Evolutionary conservation across 768 basidiomycete species (phyloP).

Genomic region (Lyophyllum shimeji): DNA sequence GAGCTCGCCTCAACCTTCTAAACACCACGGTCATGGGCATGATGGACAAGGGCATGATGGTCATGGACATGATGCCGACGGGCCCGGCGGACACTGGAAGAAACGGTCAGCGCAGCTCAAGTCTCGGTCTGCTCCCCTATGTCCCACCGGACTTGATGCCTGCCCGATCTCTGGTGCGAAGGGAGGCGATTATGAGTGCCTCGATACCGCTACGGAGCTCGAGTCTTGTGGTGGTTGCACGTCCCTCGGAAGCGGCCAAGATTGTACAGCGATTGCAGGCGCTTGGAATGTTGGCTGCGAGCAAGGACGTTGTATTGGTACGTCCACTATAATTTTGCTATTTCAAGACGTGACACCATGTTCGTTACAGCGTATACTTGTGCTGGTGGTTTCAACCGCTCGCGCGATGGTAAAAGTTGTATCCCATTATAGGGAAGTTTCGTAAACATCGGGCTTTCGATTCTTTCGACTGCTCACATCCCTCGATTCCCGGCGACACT

Average conservation of each 20-base stretch:
- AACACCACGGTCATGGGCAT: conserved; percentile 20
- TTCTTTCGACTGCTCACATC: background rate
- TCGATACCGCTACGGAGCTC: conserved; percentile 63
- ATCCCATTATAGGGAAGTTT: conserved; percentile 25
- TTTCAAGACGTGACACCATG: too few relatives aligned
- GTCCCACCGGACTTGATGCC: conserved; percentile 54
- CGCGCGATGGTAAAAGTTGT: conserved; percentile 44
- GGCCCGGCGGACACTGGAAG: conserved; percentile 14
- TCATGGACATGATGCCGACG: conserved; percentile 11
- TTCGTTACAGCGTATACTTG: conserved; percentile 46
- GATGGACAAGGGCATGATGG: conserved; percentile 8
- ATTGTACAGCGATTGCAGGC: conserved; percentile 68
- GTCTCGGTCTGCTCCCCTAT: conserved; percentile 40
- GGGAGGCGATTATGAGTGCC: conserved; percentile 54
- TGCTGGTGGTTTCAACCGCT: conserved; percentile 44
- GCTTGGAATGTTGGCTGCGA: conserved; percentile 75
- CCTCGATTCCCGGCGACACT: background rate
- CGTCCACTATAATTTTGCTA: conserved; percentile 20
- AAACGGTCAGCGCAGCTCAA: conserved; percentile 27
- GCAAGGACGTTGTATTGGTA: conserved; percentile 51
- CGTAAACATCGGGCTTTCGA: conserved; percentile 10
- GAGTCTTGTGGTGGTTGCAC: conserved; percentile 78
- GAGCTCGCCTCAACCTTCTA: conserved; percentile 37
- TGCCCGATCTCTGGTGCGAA: conserved; percentile 50
- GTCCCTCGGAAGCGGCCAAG: conserved; percentile 58